Conservation (phyloP, 257 asterid species). For the Echites panduratus region DNA sequence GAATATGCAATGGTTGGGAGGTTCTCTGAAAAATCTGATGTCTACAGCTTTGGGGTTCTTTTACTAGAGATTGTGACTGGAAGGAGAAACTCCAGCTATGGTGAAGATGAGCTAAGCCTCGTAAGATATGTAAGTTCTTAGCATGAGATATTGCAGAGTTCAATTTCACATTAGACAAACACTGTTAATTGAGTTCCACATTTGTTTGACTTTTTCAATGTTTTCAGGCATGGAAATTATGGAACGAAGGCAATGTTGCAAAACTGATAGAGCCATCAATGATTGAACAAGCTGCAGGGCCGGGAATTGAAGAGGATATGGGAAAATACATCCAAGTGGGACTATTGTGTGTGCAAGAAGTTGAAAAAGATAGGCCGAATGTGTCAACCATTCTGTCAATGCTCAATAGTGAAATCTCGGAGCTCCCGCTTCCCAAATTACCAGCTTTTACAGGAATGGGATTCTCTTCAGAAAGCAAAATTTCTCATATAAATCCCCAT, state of each 20-base stretch:
- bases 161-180: background rate
- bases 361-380: too few species aligned
- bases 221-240: slow-evolving; percentile 47
- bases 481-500: slow-evolving; percentile 26
- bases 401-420: slow-evolving; percentile 40
- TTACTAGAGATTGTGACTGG: slow-evolving; percentile 59
- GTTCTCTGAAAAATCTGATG: slow-evolving; percentile 67
- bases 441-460: slow-evolving; percentile 27
- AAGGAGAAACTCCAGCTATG: slow-evolving; percentile 37
- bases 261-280: slow-evolving; percentile 35
- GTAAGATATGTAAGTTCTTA: slow-evolving; percentile 50
- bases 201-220: slow-evolving; percentile 10
- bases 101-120: slow-evolving; percentile 41
- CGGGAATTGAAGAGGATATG: slow-evolving; percentile 24
- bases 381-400: too few species aligned
- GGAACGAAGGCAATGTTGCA: slow-evolving; percentile 17
- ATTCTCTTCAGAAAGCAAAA: slow-evolving; percentile 21
- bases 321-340: slow-evolving; percentile 56
- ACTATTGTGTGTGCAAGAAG: too few species aligned
- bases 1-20: slow-evolving; percentile 65
- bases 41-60: slow-evolving; percentile 60
- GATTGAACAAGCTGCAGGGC: slow-evolving; percentile 6
- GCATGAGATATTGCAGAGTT: background rate
- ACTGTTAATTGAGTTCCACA: background rate
- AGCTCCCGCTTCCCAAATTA: slow-evolving; percentile 45